Conservation (phyloP, 2,329 filamentous ascomycete species). For the Pseudopyrenochaeta lycopersici region DNA sequence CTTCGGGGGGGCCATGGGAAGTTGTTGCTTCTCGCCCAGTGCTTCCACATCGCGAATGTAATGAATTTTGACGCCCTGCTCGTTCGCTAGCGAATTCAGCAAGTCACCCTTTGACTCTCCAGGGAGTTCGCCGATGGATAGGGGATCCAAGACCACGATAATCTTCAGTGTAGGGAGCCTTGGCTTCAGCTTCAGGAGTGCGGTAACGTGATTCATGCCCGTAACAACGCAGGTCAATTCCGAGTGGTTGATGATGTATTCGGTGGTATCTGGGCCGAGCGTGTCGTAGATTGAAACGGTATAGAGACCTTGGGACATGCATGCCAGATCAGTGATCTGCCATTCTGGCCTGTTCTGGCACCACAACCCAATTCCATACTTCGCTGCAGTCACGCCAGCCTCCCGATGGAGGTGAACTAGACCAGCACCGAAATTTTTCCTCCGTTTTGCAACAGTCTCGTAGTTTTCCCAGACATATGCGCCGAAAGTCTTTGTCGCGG, state of each 20-base stretch:
- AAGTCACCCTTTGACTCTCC: slow-evolving; percentile 83
- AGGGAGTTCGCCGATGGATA: slow-evolving; percentile 79
- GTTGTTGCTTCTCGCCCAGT: slow-evolving; percentile 75
- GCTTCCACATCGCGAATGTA: slow-evolving; percentile 83
- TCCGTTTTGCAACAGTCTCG: slow-evolving; percentile 76
- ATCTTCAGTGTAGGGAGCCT: slow-evolving; percentile 82
- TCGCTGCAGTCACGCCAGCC: slow-evolving; percentile 69
- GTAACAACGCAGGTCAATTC: slow-evolving; percentile 78
- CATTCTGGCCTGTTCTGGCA: slow-evolving; percentile 88
- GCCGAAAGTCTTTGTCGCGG: slow-evolving; percentile 75
- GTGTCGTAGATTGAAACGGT: slow-evolving; percentile 97
- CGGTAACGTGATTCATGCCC: slow-evolving; percentile 81
- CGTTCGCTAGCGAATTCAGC: slow-evolving; percentile 76
- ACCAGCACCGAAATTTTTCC: slow-evolving; percentile 85
- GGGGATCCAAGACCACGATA: slow-evolving; percentile 84
- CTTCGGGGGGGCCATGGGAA: slow-evolving; percentile 74
- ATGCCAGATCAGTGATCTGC: slow-evolving; percentile 87
- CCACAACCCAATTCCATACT: slow-evolving; percentile 83
- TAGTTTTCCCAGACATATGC: slow-evolving; percentile 88
- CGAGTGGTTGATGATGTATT: slow-evolving; percentile 95
- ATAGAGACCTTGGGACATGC: slow-evolving; percentile 86
- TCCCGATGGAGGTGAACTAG: slow-evolving; percentile 82
- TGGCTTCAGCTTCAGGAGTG: slow-evolving; percentile 81
- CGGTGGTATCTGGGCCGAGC: slow-evolving; percentile 86
- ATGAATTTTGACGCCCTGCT: slow-evolving; percentile 79